Evolutionary conservation across 495 filamentous ascomycete species (phyloP), one percentile per base, ranked within the genome.

Genomic region (Penicillium canariense): DNA sequence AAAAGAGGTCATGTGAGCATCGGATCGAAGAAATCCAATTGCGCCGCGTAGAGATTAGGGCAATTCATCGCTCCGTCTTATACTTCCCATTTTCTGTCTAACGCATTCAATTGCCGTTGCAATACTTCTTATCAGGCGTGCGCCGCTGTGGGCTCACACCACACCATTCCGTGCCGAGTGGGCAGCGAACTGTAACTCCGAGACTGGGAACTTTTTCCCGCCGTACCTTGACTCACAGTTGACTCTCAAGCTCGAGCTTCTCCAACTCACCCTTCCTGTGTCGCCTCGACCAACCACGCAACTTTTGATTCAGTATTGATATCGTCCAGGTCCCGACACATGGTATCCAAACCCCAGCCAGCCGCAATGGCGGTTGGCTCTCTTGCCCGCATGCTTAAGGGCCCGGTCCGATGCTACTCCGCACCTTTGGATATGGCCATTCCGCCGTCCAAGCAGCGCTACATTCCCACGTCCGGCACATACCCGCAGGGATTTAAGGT

Each of bases 401-500:
- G 73, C 62, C 74, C 76, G 52, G 68, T 77, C 52, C 74, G 70
- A 57, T 72, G 59, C 65, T 89, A 87, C 68, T 87, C 85, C 50
- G 82, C 84, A 48, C 82, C 84, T 4, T 61, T 80, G 51, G 77
- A 81, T 58, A 78, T 78, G 63, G 75, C 80, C 44, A 84, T 89
- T 46, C 87, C 87, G n/a, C 77, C 77, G 30, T 76, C 85, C 49
- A 90, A 90, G 74, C 84, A 87, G 70, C 93, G 91, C 71, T 96
- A 93, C 75, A 87, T 97, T 23, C 93, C 94, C 20, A 87, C 83
- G 5, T 82, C 75, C 23, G 93, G 92, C 44, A 87, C 84, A 25
- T 97, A 97, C 57, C 94, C 94, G 4, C 82, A 88, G 71, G 94
- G 93, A 31, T 99, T 97, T 78, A 75, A 81, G 25, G 90, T 90